Conservation (phyloP, 768 basidiomycete species). For the Suillus decipiens region DNA sequence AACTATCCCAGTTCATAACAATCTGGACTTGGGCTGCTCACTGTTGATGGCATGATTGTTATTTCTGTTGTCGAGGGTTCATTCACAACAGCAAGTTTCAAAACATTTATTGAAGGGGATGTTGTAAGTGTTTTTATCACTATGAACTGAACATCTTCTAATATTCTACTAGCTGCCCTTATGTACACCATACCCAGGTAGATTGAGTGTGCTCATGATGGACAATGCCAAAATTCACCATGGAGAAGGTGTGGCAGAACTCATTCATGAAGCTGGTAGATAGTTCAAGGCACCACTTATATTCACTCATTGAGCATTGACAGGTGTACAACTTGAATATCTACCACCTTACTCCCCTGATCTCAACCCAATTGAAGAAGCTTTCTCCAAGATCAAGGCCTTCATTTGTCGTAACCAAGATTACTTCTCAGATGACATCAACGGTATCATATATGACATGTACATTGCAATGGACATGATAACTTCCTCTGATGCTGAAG, state of each 20-base stretch:
- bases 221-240: constrained; percentile 45
- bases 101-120: constrained; percentile 24
- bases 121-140: constrained; percentile 13
- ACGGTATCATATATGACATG: neutral
- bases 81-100: constrained; percentile 12
- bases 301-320: too few species aligned
- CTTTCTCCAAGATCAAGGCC: too few species aligned
- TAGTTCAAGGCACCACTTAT: neutral
- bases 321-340: too few species aligned
- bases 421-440: neutral
- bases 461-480: neutral
- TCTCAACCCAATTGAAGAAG: too few species aligned
- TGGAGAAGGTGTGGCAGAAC: constrained; percentile 27
- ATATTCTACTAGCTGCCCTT: too few species aligned
- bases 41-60: too few species aligned
- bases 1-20: too few species aligned
- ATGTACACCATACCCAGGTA: constrained; percentile 29
- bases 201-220: constrained; percentile 38
- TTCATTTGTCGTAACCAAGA: too few species aligned
- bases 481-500: neutral
- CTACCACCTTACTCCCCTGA: too few species aligned
- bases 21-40: too few species aligned
- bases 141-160: constrained; percentile 23
- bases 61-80: too few species aligned
- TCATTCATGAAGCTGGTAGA: constrained; percentile 24